Evolutionary conservation across 164 flowering plant species (phyloP).

Genomic region (Stephania yunnanensis): DNA sequence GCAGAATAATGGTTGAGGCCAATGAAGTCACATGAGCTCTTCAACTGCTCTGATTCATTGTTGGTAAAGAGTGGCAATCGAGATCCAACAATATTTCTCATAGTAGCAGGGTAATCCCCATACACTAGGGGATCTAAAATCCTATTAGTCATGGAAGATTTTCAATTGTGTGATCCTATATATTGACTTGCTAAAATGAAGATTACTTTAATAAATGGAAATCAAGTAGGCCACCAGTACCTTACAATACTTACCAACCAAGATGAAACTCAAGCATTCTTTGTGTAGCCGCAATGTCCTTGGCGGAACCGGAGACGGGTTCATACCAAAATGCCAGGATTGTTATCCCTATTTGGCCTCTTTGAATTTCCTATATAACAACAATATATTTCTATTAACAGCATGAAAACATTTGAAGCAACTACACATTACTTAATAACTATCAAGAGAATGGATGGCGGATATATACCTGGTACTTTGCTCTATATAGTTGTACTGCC

Average conservation of each 20-base stretch:
- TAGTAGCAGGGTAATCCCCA: too few relatives aligned
- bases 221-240: not conserved
- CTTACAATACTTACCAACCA: too few relatives aligned
- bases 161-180: not conserved
- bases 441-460: not conserved
- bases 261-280: too few relatives aligned
- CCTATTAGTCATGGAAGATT: not conserved
- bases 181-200: not conserved
- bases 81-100: too few relatives aligned
- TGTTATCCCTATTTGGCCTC: too few relatives aligned
- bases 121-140: too few relatives aligned
- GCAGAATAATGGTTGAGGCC: slow-evolving; percentile 17
- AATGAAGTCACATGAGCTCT: slow-evolving; percentile 15
- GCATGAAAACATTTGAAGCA: too few relatives aligned
- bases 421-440: not conserved
- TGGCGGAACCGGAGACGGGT: too few relatives aligned
- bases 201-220: not conserved
- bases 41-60: slow-evolving; percentile 9
- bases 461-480: too few relatives aligned
- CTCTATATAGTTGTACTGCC: too few relatives aligned
- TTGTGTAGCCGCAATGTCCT: too few relatives aligned
- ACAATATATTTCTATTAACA: not conserved
- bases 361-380: not conserved
- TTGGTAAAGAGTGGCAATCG: not conserved
- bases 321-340: too few relatives aligned